Percentiles rank a stretch among this genome's conserved stretches.
phyloP scores from a whole-genome alignment of 176 grass and related monocot genomes.

The bread wheat (Triticum aestivum) region IWGSC_CS_RefSeq_v2.1 NC_057807.1:385893456-385893955 shows the following conservation, averaged over 20 bases:
- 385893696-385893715: background rate
- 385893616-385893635: background rate
- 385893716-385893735: background rate
- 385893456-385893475: background rate
- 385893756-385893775: too few species aligned
- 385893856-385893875: background rate
- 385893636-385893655: background rate
- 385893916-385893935: background rate
- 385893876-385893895: background rate
- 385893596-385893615: background rate
- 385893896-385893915: conserved; percentile 1
- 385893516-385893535: background rate
- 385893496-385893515: background rate
- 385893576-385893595: background rate
- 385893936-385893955: background rate
- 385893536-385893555: background rate
- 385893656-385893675: background rate
- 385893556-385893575: background rate
- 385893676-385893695: background rate
- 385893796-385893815: background rate
- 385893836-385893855: background rate
- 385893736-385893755: background rate
- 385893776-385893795: background rate
- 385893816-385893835: background rate
- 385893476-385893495: background rate